Evolutionary conservation across 768 basidiomycete species (phyloP).

Genomic region (Tylopilus plumbeoviolaceoides): DNA sequence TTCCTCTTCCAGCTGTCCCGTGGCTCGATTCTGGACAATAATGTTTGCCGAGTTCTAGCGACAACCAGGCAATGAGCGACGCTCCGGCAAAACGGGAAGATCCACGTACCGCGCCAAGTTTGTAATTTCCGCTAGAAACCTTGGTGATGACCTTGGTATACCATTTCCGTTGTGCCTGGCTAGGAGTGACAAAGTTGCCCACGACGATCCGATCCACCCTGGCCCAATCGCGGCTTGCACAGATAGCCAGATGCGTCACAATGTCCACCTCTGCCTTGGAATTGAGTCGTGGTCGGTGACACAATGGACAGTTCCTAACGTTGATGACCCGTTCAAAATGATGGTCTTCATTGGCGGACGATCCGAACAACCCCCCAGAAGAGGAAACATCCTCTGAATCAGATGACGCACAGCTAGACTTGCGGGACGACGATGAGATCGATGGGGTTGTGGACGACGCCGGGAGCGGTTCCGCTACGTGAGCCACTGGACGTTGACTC

Average conservation of each 20-base stretch:
- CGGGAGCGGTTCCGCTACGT: conserved; percentile 29
- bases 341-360: conserved; percentile 28
- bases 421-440: conserved; percentile 18
- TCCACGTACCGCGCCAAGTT: conserved; percentile 73
- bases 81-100: background rate
- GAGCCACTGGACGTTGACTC: conserved; percentile 40
- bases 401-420: conserved; percentile 41
- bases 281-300: conserved; percentile 82
- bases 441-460: conserved; percentile 8
- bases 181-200: conserved; percentile 90
- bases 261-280: conserved; percentile 92
- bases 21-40: conserved; percentile 90
- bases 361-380: background rate
- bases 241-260: conserved; percentile 94
- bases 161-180: conserved; percentile 97
- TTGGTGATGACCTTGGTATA: conserved; percentile 87
- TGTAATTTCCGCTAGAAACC: conserved; percentile 83
- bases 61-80: background rate
- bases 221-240: conserved; percentile 90
- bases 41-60: conserved; percentile 93
- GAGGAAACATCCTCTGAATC: conserved; percentile 41
- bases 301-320: conserved; percentile 90
- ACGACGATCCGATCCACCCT: conserved; percentile 87
- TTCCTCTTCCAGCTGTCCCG: conserved; percentile 92
- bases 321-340: conserved; percentile 86